These are phyloP conservation scores for Coleophoma cylindrospora DNA, from an alignment of 2,329 filamentous ascomycete genomes.

Conservation along the genomic window DNA sequence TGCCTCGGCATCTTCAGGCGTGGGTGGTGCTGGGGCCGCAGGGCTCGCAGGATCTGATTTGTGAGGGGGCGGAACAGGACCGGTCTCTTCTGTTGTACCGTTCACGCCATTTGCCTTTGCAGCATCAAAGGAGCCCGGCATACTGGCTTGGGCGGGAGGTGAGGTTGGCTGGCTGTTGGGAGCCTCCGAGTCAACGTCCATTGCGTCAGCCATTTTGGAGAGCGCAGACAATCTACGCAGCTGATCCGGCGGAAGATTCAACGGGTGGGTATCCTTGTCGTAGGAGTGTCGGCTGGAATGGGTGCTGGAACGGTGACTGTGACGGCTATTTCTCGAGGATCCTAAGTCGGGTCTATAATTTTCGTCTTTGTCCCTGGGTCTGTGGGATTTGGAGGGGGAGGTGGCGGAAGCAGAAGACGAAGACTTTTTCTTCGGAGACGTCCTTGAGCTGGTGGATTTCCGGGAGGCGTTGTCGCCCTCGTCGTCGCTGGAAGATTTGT, in stretches of 20 bases:
- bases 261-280: conserved; percentile 73
- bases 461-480: conserved; percentile 15
- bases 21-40: conserved; percentile 34
- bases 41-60: conserved; percentile 58
- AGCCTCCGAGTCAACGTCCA: conserved; percentile 71
- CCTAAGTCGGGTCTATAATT: conserved; percentile 17
- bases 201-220: conserved; percentile 52
- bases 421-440: conserved; percentile 25
- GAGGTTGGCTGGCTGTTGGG: conserved; percentile 43
- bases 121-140: conserved; percentile 34
- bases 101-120: conserved; percentile 41
- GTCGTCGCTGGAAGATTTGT: conserved; percentile 20
- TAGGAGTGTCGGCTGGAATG: conserved; percentile 33
- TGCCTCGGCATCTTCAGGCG: conserved; percentile 72
- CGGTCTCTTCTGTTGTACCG: conserved; percentile 22
- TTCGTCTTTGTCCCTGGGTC: conserved; percentile 21
- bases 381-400: conserved; percentile 16
- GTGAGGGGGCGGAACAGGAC: conserved; percentile 69
- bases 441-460: conserved; percentile 6
- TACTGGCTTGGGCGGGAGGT: conserved; percentile 43
- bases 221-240: conserved; percentile 69
- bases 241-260: conserved; percentile 88
- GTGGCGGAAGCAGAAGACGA: conserved; percentile 1
- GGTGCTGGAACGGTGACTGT: conserved; percentile 17
- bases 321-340: conserved; percentile 24